Base-by-base conservation (phyloP, 2,329 filamentous ascomycete genomes). In the Didymella glomerata region DNA sequence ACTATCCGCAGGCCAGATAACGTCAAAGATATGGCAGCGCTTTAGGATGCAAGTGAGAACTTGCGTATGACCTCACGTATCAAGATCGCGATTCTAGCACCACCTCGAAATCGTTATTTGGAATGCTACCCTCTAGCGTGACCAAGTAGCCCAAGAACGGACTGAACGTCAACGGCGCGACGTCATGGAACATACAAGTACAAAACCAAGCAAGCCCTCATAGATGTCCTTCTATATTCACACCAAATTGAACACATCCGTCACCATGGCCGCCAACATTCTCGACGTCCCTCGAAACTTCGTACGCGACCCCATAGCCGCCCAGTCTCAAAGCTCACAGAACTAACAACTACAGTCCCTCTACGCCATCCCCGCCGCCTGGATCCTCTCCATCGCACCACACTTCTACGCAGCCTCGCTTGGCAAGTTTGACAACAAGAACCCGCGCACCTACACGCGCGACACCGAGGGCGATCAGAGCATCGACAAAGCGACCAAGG, bases 401-500 rank as follows among this genome's bases (percentile, higher is more conserved):
- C 53, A 50, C 46, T 56, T 56, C 47, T 56, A 56, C 46, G 53
- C 53, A 2, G 53, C 40, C 22, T 56, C 46, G 11, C 46, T 50
- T 7, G 53, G 53, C 13, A 56, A 45, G 36, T 49, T 56, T 25
- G 53, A 56, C 40, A 56, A 49, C 53, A 49, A 56, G 18, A 56
- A 49, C 24, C 53, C 53, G 8, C 38, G 53, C 22, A 46, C 53
- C 16, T 56, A 50, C 53, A 56, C 47, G n/a, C 53, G 40, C 24
- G 53, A 45, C 40, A 56, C 47, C 11, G 53, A 56, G n/a, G 18
- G 46, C n/a, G 53, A 50, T 14, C 46, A 50, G 30, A 40, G 22
- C 46, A 45, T 56, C 30, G 53, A 56, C 46, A 56, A 56, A 18
- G 47, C 47, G 6, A 56, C 53, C 40, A 56, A 56, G 27, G 53